Evolutionary conservation across 2,329 filamentous ascomycete genomes (phyloP).

Genomic region (Aspergillus cejpii): DNA sequence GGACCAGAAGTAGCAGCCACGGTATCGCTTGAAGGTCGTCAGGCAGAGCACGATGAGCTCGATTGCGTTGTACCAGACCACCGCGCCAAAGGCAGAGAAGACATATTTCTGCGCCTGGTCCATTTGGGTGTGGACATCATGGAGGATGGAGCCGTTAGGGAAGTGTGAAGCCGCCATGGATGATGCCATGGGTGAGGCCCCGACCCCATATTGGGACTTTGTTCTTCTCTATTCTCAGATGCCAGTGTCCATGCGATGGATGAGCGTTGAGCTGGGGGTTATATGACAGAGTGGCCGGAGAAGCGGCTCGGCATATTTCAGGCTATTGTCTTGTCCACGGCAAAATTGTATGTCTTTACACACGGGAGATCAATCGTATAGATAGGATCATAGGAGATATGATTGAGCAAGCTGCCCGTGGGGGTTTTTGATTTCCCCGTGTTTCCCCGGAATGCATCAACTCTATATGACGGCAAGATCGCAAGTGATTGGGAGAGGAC

Average conservation of each 20-base stretch:
- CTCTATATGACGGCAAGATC: background rate
- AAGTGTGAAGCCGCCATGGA: constrained; percentile 1
- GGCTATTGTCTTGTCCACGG: too few species aligned
- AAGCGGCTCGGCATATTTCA: too few species aligned
- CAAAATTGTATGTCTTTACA: too few species aligned
- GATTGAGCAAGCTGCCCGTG: background rate
- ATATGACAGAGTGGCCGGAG: too few species aligned
- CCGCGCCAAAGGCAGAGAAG: constrained; percentile 16
- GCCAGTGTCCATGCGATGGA: background rate
- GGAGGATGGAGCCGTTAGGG: constrained; percentile 7
- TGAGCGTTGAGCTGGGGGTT: background rate
- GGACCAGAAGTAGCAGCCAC: constrained; percentile 45
- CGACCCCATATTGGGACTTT: background rate
- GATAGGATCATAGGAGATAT: too few species aligned
- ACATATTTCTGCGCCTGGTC: constrained; percentile 8
- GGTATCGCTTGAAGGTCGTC: constrained; percentile 39
- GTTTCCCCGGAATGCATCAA: background rate
- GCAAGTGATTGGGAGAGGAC: background rate
- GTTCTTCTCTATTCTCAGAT: background rate
- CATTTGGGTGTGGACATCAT: background rate
- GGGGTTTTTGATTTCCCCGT: background rate
- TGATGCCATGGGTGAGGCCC: constrained; percentile 13
- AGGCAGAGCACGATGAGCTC: constrained; percentile 36
- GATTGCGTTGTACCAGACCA: constrained; percentile 23
- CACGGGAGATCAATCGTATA: too few species aligned